Evolutionary conservation across 164 flowering plant genomes (phyloP), one percentile per base, ranked within the genome.

Genomic region (grape (Vitis vinifera)): DNA sequence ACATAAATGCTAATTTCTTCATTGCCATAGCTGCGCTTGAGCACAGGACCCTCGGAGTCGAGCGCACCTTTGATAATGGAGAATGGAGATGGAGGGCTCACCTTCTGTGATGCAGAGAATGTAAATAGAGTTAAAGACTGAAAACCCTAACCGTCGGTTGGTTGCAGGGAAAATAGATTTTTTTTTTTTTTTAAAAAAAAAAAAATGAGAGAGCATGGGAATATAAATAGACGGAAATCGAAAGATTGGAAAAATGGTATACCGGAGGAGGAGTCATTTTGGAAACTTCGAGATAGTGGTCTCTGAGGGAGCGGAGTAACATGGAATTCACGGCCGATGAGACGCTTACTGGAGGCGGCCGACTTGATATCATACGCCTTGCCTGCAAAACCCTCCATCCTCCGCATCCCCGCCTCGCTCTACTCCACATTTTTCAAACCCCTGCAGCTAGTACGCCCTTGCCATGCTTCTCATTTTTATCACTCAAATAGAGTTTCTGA

Each of bases 261-360:
- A 93, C 95, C 14, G 96, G 96, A 4, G 98, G 98, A 68, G 87
- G 91, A 52, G 75, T 65, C 94, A 90, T 89, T 78, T 89, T 91
- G 75, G 97, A 82, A 82, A 85, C 86, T 81, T 93, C 97, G 50
- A 83, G 80, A 62, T 90, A 91, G 87, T 93, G 98, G 9, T 90
- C 94, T 77, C 88, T 93, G 75, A 91, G 93, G 23, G 97, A 90
- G 12, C 96, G 95, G 68, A 93, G 94, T 17, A 93, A 44, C 57
- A 89, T 73, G 44, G 92, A 85, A 77, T 90, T 70, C 16, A 91
- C 88, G 44, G 89, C 87, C 63, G 89, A 59, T 44, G 94, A 83
- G 1, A 65, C 77, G 80, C 65, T 62, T 65, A 75, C 65, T 0
- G 81, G 72, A 23, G 27, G 56, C 58, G 52, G 9, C 77, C 27